These are phyloP conservation scores for Talaromyces sp. DNA, from an alignment of 2,329 filamentous ascomycete genomes.

Conservation along the genomic window DNA sequence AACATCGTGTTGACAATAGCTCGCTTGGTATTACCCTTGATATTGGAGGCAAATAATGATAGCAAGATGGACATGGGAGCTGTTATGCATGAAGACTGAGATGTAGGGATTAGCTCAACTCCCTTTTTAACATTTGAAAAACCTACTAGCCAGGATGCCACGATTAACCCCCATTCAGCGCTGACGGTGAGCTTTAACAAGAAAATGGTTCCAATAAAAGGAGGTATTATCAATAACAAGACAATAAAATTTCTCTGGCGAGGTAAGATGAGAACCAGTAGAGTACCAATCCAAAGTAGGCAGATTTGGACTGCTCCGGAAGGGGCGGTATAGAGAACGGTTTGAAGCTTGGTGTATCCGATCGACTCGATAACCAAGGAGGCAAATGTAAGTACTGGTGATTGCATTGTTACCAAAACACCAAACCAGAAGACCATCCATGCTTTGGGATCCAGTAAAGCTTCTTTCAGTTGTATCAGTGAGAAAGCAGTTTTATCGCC, in stretches of 20 bases:
- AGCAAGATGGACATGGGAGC: constrained; percentile 48
- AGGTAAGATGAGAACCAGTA: constrained; percentile 45
- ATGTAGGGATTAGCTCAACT: neutral
- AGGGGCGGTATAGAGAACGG: constrained; percentile 52
- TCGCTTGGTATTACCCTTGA: constrained; percentile 57
- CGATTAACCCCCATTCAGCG: constrained; percentile 53
- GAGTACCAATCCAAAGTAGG: constrained; percentile 52
- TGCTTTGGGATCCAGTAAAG: constrained; percentile 47
- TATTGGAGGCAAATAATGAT: constrained; percentile 52
- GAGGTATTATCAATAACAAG: constrained; percentile 46
- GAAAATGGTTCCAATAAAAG: constrained; percentile 50
- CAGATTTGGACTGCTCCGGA: constrained; percentile 53
- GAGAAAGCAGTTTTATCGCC: constrained; percentile 52
- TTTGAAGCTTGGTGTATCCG: constrained; percentile 49
- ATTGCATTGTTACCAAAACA: constrained; percentile 51
- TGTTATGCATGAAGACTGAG: constrained; percentile 47
- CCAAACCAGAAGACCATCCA: constrained; percentile 53
- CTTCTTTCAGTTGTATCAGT: constrained; percentile 47
- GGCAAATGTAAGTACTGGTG: constrained; percentile 53
- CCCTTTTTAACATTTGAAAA: constrained; percentile 1
- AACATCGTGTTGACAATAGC: constrained; percentile 52
- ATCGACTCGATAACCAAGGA: constrained; percentile 54
- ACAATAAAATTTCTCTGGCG: constrained; percentile 44
- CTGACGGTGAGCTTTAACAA: constrained; percentile 46
- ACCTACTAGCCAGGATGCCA: constrained; percentile 50